Evolutionary conservation across 345 rosid genomes (phyloP).

Genomic region (Cardamine occulta): DNA sequence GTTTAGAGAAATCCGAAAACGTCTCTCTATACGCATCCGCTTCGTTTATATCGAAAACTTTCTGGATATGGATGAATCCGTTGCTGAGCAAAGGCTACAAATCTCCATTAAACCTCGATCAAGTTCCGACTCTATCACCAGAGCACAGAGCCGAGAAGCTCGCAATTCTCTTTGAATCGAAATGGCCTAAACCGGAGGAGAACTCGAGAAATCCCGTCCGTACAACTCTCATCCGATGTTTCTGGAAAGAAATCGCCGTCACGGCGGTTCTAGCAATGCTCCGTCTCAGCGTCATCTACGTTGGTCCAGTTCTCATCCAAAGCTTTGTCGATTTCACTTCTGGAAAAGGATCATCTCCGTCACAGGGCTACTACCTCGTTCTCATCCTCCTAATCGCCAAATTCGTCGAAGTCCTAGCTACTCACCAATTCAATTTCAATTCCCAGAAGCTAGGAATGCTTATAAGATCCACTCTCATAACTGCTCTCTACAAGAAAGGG

Average conservation of each 20-base stretch:
- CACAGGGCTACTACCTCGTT: conserved; percentile 82
- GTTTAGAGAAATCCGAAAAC: conserved; percentile 47
- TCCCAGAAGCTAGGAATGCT: conserved; percentile 95
- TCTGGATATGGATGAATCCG: conserved; percentile 98
- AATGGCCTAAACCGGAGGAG: conserved; percentile 84
- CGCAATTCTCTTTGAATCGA: conserved; percentile 61
- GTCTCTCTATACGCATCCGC: conserved; percentile 75
- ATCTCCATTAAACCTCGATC: conserved; percentile 73
- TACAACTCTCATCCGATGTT: conserved; percentile 74
- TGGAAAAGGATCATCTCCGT: conserved; percentile 67
- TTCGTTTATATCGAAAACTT: conserved; percentile 64
- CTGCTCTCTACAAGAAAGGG: conserved; percentile 84
- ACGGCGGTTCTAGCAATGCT: conserved; percentile 79
- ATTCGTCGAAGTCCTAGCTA: conserved; percentile 71
- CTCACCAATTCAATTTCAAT: conserved; percentile 90
- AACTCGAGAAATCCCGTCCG: conserved; percentile 69
- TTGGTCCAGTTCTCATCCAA: conserved; percentile 87
- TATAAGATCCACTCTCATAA: conserved; percentile 77
- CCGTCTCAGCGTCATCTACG: conserved; percentile 77
- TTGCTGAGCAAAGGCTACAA: conserved; percentile 76
- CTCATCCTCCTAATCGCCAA: conserved; percentile 72
- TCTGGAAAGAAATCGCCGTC: conserved; percentile 75
- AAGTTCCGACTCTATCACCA: conserved; percentile 76
- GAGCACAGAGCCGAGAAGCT: conserved; percentile 81
- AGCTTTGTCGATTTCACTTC: conserved; percentile 80